Percentiles rank a stretch among this genome's conserved stretches.
These are phyloP conservation scores for Gliomastix tumulicola DNA, from an alignment of 2,329 filamentous ascomycete genomes.

Conservation along the genomic window DNA sequence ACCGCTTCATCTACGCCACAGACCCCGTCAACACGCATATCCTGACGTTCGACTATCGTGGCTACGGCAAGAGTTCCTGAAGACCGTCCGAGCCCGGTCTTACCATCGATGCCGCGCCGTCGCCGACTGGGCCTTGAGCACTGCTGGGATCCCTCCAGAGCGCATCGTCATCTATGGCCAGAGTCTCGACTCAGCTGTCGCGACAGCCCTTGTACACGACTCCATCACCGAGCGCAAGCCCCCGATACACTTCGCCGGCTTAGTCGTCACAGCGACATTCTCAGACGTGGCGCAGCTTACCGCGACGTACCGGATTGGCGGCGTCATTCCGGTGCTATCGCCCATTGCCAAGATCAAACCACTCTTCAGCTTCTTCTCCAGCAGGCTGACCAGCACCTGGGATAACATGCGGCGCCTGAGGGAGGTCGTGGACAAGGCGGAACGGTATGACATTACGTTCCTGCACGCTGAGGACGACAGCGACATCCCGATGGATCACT, in stretches of 20 bases:
- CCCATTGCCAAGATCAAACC: conserved; percentile 40
- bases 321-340: conserved; percentile 44
- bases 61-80: conserved; percentile 48
- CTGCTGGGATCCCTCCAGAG: conserved; percentile 41
- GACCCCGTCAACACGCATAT: conserved; percentile 46
- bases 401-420: conserved; percentile 40
- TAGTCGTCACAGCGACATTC: conserved; percentile 50
- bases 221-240: neutral
- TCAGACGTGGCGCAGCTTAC: conserved; percentile 44
- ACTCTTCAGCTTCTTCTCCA: conserved; percentile 36
- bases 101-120: conserved; percentile 44
- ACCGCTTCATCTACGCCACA: conserved; percentile 45
- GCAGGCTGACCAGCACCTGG: conserved; percentile 43
- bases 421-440: conserved; percentile 40
- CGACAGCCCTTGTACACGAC: conserved; percentile 17
- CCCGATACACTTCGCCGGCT: conserved; percentile 43
- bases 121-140: conserved; percentile 44
- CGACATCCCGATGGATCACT: conserved; percentile 43
- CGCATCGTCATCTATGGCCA: conserved; percentile 54
- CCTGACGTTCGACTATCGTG: conserved; percentile 54
- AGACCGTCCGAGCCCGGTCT: conserved; percentile 48
- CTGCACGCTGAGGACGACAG: conserved; percentile 46
- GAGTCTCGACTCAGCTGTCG: conserved; percentile 47
- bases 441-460: conserved; percentile 41
- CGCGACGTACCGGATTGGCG: conserved; percentile 49